These are phyloP conservation scores for Rhododendron kiyosumense DNA, from an alignment of 148 eudicot species.

Conservation along the genomic window DNA sequence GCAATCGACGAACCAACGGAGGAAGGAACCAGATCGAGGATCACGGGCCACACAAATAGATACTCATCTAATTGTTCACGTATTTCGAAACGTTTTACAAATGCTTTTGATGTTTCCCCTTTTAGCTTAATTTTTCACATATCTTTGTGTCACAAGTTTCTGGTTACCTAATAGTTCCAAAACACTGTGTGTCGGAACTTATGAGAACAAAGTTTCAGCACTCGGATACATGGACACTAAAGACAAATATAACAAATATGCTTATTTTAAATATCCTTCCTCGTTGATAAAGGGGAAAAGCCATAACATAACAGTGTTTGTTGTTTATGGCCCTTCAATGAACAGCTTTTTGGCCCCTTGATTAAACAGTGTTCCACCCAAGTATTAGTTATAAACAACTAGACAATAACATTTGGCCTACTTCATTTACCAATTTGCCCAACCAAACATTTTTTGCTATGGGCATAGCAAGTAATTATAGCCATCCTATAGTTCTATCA, in stretches of 20 bases:
- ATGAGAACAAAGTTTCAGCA: not conserved
- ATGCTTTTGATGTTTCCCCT: no score
- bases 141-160: not conserved
- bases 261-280: not conserved
- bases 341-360: no score
- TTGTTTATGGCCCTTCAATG: no score
- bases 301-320: not conserved
- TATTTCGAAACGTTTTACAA: not conserved
- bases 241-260: no score
- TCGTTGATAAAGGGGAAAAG: not conserved
- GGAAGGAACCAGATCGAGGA: no score
- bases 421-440: not conserved
- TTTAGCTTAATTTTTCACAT: not conserved
- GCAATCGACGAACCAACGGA: no score
- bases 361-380: not conserved
- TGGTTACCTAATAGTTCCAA: not conserved
- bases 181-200: not conserved
- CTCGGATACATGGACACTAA: not conserved
- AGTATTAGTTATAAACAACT: not conserved
- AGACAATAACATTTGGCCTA: not conserved
- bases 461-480: not conserved
- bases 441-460: not conserved
- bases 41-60: not conserved
- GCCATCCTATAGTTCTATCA: not conserved
- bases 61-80: not conserved